A percentile compares a stretch with the other conserved stretches of the same genome.
phyloP scores from a whole-genome alignment of 2,329 filamentous ascomycete species.

The Colletotrichum sp. region DNA sequence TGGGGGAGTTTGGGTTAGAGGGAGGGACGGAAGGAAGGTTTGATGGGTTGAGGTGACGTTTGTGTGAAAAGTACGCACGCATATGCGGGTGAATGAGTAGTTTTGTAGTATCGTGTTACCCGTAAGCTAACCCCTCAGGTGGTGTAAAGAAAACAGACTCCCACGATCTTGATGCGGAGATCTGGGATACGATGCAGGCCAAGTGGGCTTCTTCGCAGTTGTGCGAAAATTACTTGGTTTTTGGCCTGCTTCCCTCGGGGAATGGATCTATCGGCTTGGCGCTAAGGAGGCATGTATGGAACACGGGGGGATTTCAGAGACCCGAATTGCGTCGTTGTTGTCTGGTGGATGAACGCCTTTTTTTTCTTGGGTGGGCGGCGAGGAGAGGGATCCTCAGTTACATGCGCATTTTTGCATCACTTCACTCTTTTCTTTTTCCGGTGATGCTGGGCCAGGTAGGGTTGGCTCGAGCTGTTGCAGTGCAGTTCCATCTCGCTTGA shows the following conservation, averaged over 20 bases:
- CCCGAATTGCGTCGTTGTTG: not conserved
- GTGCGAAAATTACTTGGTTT: not conserved
- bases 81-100: constrained; percentile 1
- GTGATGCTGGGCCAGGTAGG: not conserved
- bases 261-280: not conserved
- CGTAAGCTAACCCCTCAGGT: not conserved
- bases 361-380: not conserved
- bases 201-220: not conserved
- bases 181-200: not conserved
- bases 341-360: not conserved
- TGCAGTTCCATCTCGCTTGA: not conserved
- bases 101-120: not conserved
- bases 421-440: not conserved
- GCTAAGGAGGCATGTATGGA: not conserved
- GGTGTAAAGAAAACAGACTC: not conserved
- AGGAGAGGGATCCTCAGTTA: not conserved
- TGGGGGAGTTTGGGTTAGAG: not conserved
- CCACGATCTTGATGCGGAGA: not conserved
- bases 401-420: not conserved
- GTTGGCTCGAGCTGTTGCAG: not conserved
- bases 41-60: not conserved
- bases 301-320: not conserved
- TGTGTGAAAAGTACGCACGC: not conserved
- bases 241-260: not conserved
- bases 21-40: not conserved